Evolutionary conservation across 176 grass and related monocot species (phyloP), one percentile per base, ranked within the genome.

Genomic region (Oryza australiensis): DNA sequence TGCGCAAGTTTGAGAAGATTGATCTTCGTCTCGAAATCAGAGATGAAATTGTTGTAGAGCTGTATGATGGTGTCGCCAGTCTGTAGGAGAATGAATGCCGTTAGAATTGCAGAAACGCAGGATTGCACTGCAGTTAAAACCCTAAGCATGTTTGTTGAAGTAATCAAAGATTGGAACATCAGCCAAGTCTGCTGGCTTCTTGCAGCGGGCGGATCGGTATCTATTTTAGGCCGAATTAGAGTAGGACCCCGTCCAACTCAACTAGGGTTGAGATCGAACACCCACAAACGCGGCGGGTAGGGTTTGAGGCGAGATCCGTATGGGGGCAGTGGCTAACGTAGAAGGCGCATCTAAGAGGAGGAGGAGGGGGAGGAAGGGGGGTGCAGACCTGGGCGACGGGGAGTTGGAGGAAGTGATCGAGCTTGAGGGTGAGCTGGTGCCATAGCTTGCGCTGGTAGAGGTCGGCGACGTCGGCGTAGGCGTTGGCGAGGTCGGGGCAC

Each of bases 321-420:
- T 23, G 53, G 53, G 20, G 12, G 18, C 23, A 33, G 3, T 53
- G 26, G 74, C 22, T 23, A 76, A 70, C 62, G 35, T 23, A 23
- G 53, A 59, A 59, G 22, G 49, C 18, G 49, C 14, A 18, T 53
- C 82, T 72, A 65, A 14, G 7, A 78, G 66, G 24, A 38, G 34
- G 68, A 37, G 41, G 51, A 38, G 35, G 7, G 7, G 68, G 12
- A 15, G 15, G n/a, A n/a, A n/a, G n/a, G n/a, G n/a, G 1, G 15
- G 1, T 23, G 24, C 51, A 8, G 24, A 90, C 88, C 84, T 87
- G 88, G 23, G 74, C 68, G 33, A 83, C 80, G 35, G 88, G 74
- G 18, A 87, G 75, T 66, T 80, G 80, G 33, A 90, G 83, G 88
- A 90, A 90, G 67, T 90, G 88, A 33, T 90, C 88, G 42, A 90